phyloP scores from a whole-genome alignment of 2,329 filamentous ascomycete genomes.

The Penicillium concentricum region DNA sequence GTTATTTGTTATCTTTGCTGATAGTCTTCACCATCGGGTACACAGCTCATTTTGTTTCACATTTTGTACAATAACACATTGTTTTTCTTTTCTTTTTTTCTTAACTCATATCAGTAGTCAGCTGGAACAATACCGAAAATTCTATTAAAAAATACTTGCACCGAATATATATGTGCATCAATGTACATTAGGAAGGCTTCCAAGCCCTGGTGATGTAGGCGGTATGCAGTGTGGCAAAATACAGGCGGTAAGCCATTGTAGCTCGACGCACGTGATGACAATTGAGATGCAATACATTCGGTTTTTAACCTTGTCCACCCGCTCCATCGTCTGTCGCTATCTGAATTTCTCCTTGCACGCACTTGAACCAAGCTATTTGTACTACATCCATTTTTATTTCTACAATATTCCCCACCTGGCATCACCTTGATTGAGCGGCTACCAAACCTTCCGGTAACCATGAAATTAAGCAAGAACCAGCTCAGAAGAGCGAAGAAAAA shows the following conservation, averaged over 20 bases:
- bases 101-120: too few relatives aligned
- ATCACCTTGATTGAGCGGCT: not conserved
- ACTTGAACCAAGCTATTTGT: not conserved
- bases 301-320: not conserved
- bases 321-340: too few relatives aligned
- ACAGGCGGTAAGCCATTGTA: not conserved
- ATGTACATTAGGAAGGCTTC: not conserved
- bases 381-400: not conserved
- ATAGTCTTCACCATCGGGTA: not conserved
- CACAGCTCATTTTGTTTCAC: not conserved
- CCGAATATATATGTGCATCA: not conserved
- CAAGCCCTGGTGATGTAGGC: not conserved
- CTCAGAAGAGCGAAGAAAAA: slow-evolving; percentile 92
- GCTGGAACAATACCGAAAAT: too few relatives aligned
- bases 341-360: not conserved
- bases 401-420: not conserved
- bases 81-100: not conserved
- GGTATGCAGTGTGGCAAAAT: not conserved
- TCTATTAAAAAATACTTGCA: not conserved
- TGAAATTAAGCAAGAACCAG: slow-evolving; percentile 90
- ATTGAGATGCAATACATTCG: not conserved
- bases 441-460: slow-evolving; percentile 15
- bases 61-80: not conserved
- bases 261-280: not conserved
- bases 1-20: not conserved